Base-by-base conservation (phyloP, 2,329 filamentous ascomycete species). In the Arthrinium phaeospermum region DNA sequence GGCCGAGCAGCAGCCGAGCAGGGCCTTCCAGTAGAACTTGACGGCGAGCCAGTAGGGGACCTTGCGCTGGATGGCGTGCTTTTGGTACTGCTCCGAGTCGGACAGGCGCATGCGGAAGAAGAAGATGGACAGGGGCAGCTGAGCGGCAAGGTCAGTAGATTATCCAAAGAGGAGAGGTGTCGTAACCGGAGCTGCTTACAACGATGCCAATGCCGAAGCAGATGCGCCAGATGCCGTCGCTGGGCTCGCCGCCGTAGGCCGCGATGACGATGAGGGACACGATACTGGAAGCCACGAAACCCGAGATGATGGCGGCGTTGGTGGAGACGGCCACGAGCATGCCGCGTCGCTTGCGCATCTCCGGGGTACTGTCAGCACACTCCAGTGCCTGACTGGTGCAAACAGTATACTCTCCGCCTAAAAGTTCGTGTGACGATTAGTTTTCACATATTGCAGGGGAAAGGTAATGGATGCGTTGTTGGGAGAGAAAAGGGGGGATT, bases 61-160 rank as follows among this genome's bases (percentile, higher is more conserved):
- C 10, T 79, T 79, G 27, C 77, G 80, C 75, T 89, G 88, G 78
- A 89, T 90, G 0, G 88, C 87, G 4, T 86, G 85, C 1, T 85
- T 85, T 37, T 84, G 84, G 74, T 86, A 88, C 14, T 86, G 86
- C 76, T 81, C 86, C 68, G 81, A 89, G 79, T 85, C 89, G 68
- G 87, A 79, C 82, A 86, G 86, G 74, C 83, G 86, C 53, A 90
- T 78, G 19, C 88, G 86, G 73, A 90, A 88, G 77, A 89, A 89
- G 72, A 90, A 88, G 57, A 90, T 83, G 2, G 85, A 84, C 12
- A 90, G 79, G 0, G 88, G 88, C 30, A 69, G n/a, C 68, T 69
- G 16, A 2, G 10, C 1, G 22, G 1, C 14, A n/a, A 3, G 19
- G 30, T 53, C 30, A 69, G 68, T 46, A 49, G 4, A 27, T 12